Evolutionary conservation across 257 asterid species (phyloP), one percentile per base, ranked within the genome.

Genomic region (Jaltomata sinuosa): DNA sequence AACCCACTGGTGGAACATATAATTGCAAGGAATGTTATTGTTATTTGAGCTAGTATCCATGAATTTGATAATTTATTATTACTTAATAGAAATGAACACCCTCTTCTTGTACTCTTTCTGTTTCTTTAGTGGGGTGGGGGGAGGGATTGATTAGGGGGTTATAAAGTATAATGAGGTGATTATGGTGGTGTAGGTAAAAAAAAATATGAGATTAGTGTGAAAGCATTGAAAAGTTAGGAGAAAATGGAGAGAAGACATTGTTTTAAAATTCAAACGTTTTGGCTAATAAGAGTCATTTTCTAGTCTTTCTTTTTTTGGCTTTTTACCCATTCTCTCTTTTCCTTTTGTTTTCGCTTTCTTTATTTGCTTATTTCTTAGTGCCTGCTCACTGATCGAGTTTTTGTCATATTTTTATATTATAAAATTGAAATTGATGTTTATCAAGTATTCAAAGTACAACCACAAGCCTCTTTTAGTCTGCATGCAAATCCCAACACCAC

Each of bases 191-290:
- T 61, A 81, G 80, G 55, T 42, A 25, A 72, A 72, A 42, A 22
- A 18, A 40, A 40, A n/a, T 38, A 40, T 38, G 76, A 47, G 84
- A 40, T 81, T 38, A 81, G 84, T 81, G 77, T 81, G 84, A 81
- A 81, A 40, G 59, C 45, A 36, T 47, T 81, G 18, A 81, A 81
- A 81, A 59, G 22, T 22, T 50, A 3, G 68, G 19, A 36, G 57
- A 55, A 49, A 34, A 45, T 49, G 53, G 57, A 77, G 64, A 42
- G 15, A 29, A 22, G 19, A 81, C 29, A 40, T 38, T 25, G 42
- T 22, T 65, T 59, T 38, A 2, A 71, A 40, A 81, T 59, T 57
- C 55, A 55, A 40, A 59, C 38, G 74, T 81, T 59, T 6, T 40
- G 71, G 71, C 71, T 38, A 21, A 50, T 38, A 21, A 50, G 65